A percentile compares a stretch with the other conserved stretches of the same genome.
Conservation (phyloP, 345 rosid species). For the Geranium rotundifolium region DNA sequence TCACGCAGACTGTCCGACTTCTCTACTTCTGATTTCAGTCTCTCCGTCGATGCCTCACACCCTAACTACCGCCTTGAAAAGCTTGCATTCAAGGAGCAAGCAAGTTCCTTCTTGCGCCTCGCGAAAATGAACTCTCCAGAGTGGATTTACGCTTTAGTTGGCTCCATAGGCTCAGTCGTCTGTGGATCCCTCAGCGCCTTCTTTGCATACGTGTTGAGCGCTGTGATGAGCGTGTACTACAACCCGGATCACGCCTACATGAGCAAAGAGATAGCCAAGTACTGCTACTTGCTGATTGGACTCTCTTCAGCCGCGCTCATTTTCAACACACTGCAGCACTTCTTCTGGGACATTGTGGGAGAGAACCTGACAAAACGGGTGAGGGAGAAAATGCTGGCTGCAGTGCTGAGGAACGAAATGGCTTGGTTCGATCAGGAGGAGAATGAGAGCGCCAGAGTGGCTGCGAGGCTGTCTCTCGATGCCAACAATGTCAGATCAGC, state of each 20-base stretch:
- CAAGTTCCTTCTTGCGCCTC: conserved; percentile 93
- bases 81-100: conserved; percentile 91
- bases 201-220: conserved; percentile 92
- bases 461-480: conserved; percentile 87
- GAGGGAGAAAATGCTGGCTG: conserved; percentile 81
- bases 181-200: conserved; percentile 93
- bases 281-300: conserved; percentile 83
- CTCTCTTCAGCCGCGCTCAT: conserved; percentile 88
- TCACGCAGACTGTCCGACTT: conserved; percentile 91
- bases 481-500: conserved; percentile 98
- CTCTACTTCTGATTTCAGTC: conserved; percentile 94
- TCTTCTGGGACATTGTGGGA: conserved; percentile 95
- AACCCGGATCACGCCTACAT: conserved; percentile 74
- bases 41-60: conserved; percentile 54
- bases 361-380: conserved; percentile 96
- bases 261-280: conserved; percentile 76
- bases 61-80: conserved; percentile 63
- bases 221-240: conserved; percentile 84
- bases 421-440: conserved; percentile 99
- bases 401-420: conserved; percentile 86
- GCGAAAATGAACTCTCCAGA: conserved; percentile 97
- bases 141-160: conserved; percentile 82
- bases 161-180: conserved; percentile 78
- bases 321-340: conserved; percentile 92
- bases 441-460: conserved; percentile 83